Evolutionary conservation across 2,329 filamentous ascomycete species (phyloP), one percentile per base, ranked within the genome.

Genomic region (Neophaeococcomyces aloes): DNA sequence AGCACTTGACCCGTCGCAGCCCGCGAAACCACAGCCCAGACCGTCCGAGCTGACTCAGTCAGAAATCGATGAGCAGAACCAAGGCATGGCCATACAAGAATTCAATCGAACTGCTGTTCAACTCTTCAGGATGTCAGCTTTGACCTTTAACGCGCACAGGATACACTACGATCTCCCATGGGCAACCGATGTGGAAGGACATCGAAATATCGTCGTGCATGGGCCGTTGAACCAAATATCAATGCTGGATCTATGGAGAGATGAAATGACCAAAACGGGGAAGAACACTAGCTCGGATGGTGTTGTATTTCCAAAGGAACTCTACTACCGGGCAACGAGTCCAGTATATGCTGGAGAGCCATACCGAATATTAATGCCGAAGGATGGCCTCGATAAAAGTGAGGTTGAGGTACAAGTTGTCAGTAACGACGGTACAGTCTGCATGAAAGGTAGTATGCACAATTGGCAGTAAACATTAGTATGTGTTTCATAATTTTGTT

Each of bases 271-370:
- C 49, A 51, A 30, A 34, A 49, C 52, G 3, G 48, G 38, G 19
- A 48, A 48, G 2, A 50, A 48, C 6, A 50, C 23, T 27, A 10
- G 10, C 23, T 27, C 38, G 3, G 54, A 33, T 17, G 42, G 27
- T 10, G 30, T 48, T 2, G 49, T 67, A 14, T 55, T 51, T 2
- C 69, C 69, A 1, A 57, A 61, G 48, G 65, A 59, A 32, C 67
- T 73, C 35, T 56, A 53, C 2, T 74, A 74, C 51, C 58, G 70
- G 10, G 70, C 69, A 17, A 72, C 69, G 11, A 67, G 61, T 46
- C 69, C 70, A 3, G 48, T 73, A 15, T 74, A 72, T 61, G 69
- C 63, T 1, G 65, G 65, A 10, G 69, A 73, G 48, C 57, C 59
- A 44, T 72, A 72, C 56, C 57, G 61, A 35, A 60, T 70, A 49